phyloP scores from a whole-genome alignment of 148 eudicot genomes.

The Fagopyrum homotropicum region DNA sequence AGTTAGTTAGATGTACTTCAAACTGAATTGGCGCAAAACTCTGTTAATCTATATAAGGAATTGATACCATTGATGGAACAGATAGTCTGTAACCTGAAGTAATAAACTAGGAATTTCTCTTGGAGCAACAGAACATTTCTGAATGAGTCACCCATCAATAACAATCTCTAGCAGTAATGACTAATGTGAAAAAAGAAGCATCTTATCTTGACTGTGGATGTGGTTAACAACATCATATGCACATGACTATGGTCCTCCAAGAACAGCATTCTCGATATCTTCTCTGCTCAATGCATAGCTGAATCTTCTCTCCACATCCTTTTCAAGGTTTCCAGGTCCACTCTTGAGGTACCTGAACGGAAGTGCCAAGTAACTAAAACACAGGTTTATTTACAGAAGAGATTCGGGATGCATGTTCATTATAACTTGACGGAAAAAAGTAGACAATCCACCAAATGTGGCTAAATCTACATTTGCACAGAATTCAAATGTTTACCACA shows the following conservation, averaged over 20 bases:
- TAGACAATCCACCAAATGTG: not conserved
- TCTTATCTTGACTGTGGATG: not conserved
- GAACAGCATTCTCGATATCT: conserved; percentile 95
- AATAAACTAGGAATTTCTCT: not conserved
- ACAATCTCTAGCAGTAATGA: not conserved
- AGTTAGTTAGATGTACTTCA: not conserved
- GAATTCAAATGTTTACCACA: not conserved
- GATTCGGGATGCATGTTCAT: not conserved
- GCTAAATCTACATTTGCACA: not conserved
- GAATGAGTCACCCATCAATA: not conserved
- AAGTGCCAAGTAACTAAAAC: not conserved
- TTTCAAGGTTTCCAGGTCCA: conserved; percentile 84
- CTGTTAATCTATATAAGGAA: not conserved
- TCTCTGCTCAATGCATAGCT: conserved; percentile 93
- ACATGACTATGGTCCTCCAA: conserved; percentile 74
- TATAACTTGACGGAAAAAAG: not conserved
- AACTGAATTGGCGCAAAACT: not conserved
- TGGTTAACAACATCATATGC: not conserved
- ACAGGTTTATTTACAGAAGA: not conserved
- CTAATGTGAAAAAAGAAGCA: not conserved
- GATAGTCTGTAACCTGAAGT: not conserved
- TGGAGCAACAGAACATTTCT: not conserved
- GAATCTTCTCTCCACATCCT: conserved; percentile 92
- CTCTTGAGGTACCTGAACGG: conserved; percentile 69
- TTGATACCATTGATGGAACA: not conserved